Base-by-base conservation (phyloP, 257 asterid genomes). In the Craterostigma plantagineum region DNA sequence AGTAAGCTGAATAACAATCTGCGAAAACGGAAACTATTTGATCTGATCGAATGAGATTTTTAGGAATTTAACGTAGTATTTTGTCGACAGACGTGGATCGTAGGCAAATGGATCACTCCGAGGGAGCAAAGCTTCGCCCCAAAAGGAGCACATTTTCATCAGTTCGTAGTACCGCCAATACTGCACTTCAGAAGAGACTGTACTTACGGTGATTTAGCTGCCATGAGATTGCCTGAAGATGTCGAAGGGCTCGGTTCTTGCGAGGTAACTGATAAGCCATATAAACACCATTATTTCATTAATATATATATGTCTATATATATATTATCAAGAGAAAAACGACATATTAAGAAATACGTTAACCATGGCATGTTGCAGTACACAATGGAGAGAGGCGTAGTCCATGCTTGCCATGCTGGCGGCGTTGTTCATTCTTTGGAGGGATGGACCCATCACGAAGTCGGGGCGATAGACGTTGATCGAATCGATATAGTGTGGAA, bases 401-500 rank as follows among this genome's bases (percentile, higher is more conserved):
- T 85, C 34, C 96, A 85, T 53, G 96, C 96, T 9, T 85, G 96
- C 55, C 94, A 81, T 58, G 95, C 95, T 0, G 95, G 95, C 8
- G 93, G 95, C 6, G 82, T 67, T 9, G 84, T 84, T 23, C 95
- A 85, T 54, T 59, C 60, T 0, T 47, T 85, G 16, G 96, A 85
- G 70, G 92, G 92, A 8, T 85, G 96, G 96, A 59, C 38, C 4
- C 94, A 81, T 54, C 85, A 85, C 51, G 96, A 85, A 52, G 96
- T 81, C 9, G 96, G 94, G 48, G 94, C 96, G 0, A 68, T 85
- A 34, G 92, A 85, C 14, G 79, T 85, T 7, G 76, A 75, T 30
- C 54, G 86, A 38, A 85, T 85, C 35, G 94, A 85, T 40, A 1
- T 69, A 7, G 96, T 81, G 15, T 85, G 96, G 94, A 58, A 68